Base-by-base conservation (phyloP, 768 basidiomycete genomes). In the Rhizopogon roseolus region DNA sequence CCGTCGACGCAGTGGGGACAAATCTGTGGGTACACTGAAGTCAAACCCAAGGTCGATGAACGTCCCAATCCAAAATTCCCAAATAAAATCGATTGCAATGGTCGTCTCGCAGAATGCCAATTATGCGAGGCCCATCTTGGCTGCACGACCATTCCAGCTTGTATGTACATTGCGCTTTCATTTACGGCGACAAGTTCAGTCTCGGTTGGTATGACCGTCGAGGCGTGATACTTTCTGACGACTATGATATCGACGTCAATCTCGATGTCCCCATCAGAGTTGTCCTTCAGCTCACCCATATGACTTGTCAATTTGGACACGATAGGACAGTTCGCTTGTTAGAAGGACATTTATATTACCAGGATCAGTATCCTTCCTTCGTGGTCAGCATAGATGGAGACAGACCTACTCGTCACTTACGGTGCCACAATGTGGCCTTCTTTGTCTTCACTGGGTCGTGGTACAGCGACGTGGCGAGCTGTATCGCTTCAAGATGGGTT, bases 181-280 rank as follows among this genome's bases (percentile, higher is more conserved):
- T 70, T 48, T 68, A 60, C 45, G 67, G 69, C 8, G 50, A 52
- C 13, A 28, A 61, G 14, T 71, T 71, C 50, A 63, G 57, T 34
- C 66, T 70, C 39, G 66, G 55, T 25, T 66, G 70, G 39, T 68
- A 66, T 49, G 69, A 70, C 49, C 65, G 64, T 29, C 64, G 52
- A 19, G 70, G 70, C 11, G 62, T 65, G 32, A 39, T 45, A 8
- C 56, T 66, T 49, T 70, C 67, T n/a, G 62, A 59, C 16, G 44
- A 54, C 25, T 55, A 53, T 52, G 59, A 69, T 48, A 65, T 69
- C 53, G 63, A 54, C 45, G 40, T 40, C 6, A 56, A 66, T 41
- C 50, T 54, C 4, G 49, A 58, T 9, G 54, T 56, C 3, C 65
- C 69, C 54, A 58, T 70, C 37, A 58, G 60, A 27, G 64, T 67